Conservation (phyloP, 805 yeast species). For the Blastobotrys parvus region DNA sequence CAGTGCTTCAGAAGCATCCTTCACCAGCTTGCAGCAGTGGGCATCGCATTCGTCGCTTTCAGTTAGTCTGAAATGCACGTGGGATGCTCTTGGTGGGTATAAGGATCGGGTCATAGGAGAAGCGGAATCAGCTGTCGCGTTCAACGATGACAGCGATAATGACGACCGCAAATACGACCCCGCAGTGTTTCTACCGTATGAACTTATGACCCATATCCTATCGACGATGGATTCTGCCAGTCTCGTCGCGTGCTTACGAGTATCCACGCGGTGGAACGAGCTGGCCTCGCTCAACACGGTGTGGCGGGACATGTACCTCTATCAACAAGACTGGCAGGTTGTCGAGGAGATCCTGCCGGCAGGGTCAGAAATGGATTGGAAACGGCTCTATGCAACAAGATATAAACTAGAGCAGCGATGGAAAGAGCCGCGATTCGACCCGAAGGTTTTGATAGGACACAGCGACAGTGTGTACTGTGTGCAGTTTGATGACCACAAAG, state of each 20-base stretch:
- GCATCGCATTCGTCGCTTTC: conserved; percentile 8
- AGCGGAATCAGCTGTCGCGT: conserved; percentile 18
- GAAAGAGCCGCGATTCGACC: conserved; percentile 17
- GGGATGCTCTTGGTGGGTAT: not conserved
- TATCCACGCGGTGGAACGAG: conserved; percentile 18
- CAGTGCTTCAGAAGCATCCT: not conserved
- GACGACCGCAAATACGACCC: conserved; percentile 11
- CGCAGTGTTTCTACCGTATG: conserved; percentile 10
- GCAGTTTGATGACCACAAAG: conserved; percentile 58
- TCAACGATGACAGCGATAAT: conserved; percentile 2
- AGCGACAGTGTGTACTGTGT: conserved; percentile 77
- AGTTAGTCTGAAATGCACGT: not conserved
- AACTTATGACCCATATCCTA: conserved; percentile 12
- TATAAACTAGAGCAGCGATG: conserved; percentile 22
- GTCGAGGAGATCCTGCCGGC: conserved; percentile 9
- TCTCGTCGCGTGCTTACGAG: conserved; percentile 15
- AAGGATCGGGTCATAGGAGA: conserved; percentile 11
- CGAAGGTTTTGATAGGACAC: conserved; percentile 44
- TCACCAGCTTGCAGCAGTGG: conserved; percentile 5
- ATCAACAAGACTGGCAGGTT: conserved; percentile 13
- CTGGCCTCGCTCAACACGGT: conserved; percentile 12
- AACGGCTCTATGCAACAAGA: conserved; percentile 19
- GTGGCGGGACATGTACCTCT: conserved; percentile 20
- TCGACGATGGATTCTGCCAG: conserved; percentile 12
- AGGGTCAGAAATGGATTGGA: conserved; percentile 16